phyloP scores from a whole-genome alignment of 2,329 filamentous ascomycete genomes.

The Alternaria consortialis region DNA sequence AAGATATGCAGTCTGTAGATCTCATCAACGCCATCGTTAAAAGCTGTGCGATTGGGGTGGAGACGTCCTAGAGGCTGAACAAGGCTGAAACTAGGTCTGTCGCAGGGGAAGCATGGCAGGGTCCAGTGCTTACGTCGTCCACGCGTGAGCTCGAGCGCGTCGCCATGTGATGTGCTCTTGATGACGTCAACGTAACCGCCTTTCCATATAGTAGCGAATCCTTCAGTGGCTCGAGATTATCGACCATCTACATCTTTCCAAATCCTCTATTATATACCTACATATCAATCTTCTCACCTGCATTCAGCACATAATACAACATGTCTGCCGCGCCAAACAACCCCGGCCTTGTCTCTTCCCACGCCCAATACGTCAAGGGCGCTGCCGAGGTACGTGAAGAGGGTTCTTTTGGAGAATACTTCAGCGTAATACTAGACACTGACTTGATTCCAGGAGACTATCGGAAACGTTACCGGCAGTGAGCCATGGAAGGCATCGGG shows the following conservation, averaged over 20 bases:
- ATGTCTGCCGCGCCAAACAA: slow-evolving; percentile 50
- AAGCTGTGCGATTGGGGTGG: neutral
- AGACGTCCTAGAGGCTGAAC: neutral
- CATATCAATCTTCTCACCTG: neutral
- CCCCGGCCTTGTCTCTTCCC: slow-evolving; percentile 69
- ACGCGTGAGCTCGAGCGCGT: slow-evolving; percentile 12
- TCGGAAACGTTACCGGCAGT: slow-evolving; percentile 70
- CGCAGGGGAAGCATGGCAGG: slow-evolving; percentile 2
- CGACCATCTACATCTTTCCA: neutral
- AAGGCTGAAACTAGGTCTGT: neutral
- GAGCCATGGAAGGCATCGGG: slow-evolving; percentile 71
- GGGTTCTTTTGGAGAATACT: neutral
- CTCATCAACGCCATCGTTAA: neutral
- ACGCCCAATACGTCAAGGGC: slow-evolving; percentile 75
- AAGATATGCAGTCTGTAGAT: neutral
- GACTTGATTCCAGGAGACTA: slow-evolving; percentile 57
- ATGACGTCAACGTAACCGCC: slow-evolving; percentile 17
- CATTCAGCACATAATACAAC: slow-evolving; percentile 1
- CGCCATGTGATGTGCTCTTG: slow-evolving; percentile 11
- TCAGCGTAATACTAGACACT: neutral
- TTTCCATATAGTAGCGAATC: slow-evolving; percentile 10
- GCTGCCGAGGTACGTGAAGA: slow-evolving; percentile 65
- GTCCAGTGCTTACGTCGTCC: slow-evolving; percentile 4
- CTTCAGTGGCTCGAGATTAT: neutral
- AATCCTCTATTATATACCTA: neutral